These are phyloP conservation scores for Artomyces pyxidatus DNA, from an alignment of 768 basidiomycete species.

Conservation along the genomic window DNA sequence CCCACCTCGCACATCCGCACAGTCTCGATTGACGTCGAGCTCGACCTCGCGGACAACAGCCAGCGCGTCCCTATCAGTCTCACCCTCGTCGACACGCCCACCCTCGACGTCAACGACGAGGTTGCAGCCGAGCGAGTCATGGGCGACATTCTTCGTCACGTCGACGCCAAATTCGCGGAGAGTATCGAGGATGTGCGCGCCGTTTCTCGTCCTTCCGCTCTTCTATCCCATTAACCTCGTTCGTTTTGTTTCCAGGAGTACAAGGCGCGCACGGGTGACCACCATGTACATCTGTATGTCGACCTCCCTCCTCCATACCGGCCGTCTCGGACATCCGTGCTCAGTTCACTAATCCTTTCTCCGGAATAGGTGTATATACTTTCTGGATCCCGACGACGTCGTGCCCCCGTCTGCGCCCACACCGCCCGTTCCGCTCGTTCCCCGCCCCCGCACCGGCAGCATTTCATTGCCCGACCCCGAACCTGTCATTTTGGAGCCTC, in stretches of 20 bases:
- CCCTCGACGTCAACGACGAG: slow-evolving; percentile 67
- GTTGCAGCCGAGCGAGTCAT: slow-evolving; percentile 53
- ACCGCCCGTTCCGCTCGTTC: slow-evolving; percentile 58
- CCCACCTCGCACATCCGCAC: slow-evolving; percentile 68
- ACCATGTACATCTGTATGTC: slow-evolving; percentile 74
- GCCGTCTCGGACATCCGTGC: slow-evolving; percentile 6
- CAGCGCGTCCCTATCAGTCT: slow-evolving; percentile 47
- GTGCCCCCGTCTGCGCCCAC: slow-evolving; percentile 61
- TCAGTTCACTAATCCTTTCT: slow-evolving; percentile 10
- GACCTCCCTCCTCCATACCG: slow-evolving; percentile 6
- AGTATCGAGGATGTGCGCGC: slow-evolving; percentile 69
- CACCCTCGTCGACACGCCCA: slow-evolving; percentile 76
- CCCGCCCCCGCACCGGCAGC: slow-evolving; percentile 62
- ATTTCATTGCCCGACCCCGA: slow-evolving; percentile 67
- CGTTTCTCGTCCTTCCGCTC: slow-evolving; percentile 17
- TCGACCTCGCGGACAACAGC: slow-evolving; percentile 41
- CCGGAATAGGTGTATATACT: slow-evolving; percentile 66
- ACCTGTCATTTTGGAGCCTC: slow-evolving; percentile 74
- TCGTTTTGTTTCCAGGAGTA: slow-evolving; percentile 44
- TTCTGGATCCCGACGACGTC: slow-evolving; percentile 78
- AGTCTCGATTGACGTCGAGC: slow-evolving; percentile 64
- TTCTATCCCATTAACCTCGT: slow-evolving; percentile 15
- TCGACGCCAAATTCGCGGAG: slow-evolving; percentile 67
- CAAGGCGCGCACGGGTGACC: slow-evolving; percentile 61
- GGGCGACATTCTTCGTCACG: slow-evolving; percentile 58